Evolutionary conservation across 208 protist genomes (phyloP).

Genomic region (Leishmania aethiopica): DNA sequence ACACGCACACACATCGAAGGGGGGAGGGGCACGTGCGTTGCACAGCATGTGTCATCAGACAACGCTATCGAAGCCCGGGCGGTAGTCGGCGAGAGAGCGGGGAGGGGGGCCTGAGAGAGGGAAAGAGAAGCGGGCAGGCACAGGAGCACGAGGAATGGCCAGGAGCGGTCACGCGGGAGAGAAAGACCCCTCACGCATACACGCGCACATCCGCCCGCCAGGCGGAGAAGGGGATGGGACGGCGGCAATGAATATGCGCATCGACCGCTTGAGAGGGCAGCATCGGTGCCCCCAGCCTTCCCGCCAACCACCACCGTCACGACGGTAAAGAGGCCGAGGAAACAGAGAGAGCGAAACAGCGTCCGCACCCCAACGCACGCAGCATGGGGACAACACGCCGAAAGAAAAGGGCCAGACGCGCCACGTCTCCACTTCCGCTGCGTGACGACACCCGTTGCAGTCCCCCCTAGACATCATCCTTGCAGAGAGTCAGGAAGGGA

Average conservation of each 20-base stretch:
- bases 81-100: not conserved
- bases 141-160: not conserved
- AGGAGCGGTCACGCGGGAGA: not conserved
- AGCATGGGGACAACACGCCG: not conserved
- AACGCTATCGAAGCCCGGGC: too few relatives aligned
- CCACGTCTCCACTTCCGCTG: not conserved
- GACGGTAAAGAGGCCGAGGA: not conserved
- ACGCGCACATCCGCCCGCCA: not conserved
- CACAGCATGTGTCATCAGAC: too few relatives aligned
- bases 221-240: not conserved
- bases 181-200: too few relatives aligned
- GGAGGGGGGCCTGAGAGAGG: not conserved
- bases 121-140: not conserved
- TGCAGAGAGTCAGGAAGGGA: conserved; percentile 57
- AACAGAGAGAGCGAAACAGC: not conserved
- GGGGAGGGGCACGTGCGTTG: too few relatives aligned
- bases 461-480: not conserved
- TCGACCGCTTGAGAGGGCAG: not conserved
- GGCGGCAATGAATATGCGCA: not conserved
- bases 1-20: too few relatives aligned
- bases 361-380: not conserved
- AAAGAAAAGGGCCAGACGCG: not conserved
- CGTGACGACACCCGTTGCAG: not conserved
- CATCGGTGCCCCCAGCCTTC: not conserved
- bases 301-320: not conserved